Conservation (phyloP, 106 monocot species). For the Allium sativum region DNA sequence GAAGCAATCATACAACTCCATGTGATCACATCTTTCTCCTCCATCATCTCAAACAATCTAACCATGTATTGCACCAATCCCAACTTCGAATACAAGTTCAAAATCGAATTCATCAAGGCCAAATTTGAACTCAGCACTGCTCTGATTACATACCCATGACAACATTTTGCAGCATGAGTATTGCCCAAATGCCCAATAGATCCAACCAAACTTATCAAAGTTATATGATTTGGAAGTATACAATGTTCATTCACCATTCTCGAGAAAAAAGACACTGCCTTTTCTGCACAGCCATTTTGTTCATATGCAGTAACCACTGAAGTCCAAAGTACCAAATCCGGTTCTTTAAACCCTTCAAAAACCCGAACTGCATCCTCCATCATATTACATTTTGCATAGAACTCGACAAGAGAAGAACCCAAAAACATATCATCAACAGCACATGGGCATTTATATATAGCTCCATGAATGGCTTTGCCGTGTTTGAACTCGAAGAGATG, state of each 20-base stretch:
- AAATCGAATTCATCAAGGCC: constrained; percentile 32
- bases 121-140: constrained; percentile 14
- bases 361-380: constrained; percentile 38
- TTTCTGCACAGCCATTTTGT: constrained; percentile 23
- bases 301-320: constrained; percentile 47
- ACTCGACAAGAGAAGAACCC: constrained; percentile 38
- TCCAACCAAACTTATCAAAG: constrained; percentile 24
- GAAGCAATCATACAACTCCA: constrained; percentile 60
- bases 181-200: constrained; percentile 33
- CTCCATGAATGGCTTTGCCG: constrained; percentile 31
- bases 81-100: constrained; percentile 53
- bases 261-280: constrained; percentile 38
- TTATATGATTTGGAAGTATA: constrained; percentile 31
- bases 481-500: constrained; percentile 8
- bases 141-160: constrained; percentile 44
- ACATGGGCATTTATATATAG: constrained; percentile 6
- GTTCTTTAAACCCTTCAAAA: constrained; percentile 30
- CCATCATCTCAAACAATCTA: constrained; percentile 36
- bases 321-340: constrained; percentile 56
- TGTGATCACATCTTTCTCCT: constrained; percentile 39
- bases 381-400: constrained; percentile 38
- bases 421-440: constrained; percentile 35
- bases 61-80: constrained; percentile 9
- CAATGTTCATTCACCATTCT: constrained; percentile 22
- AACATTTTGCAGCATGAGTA: constrained; percentile 28